These are phyloP conservation scores for Brassica rapa DNA, from an alignment of 345 rosid species.

Conservation along the genomic window DNA sequence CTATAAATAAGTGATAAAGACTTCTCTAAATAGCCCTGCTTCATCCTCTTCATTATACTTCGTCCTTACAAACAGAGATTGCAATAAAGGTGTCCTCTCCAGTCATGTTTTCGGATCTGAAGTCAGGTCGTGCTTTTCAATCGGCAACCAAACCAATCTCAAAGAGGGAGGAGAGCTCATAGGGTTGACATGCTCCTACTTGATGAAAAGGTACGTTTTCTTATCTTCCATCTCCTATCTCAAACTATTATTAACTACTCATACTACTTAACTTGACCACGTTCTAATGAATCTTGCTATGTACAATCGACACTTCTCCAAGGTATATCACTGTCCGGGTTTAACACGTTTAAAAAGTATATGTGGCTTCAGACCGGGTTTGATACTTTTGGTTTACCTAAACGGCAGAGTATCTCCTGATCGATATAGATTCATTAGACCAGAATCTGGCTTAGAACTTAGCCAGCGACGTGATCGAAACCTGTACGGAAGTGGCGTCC, in stretches of 20 bases:
- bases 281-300: no score
- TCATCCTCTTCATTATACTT: background rate
- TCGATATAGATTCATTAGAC: conserved; percentile 72
- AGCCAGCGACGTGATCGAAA: conserved; percentile 69
- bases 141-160: background rate
- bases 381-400: conserved; percentile 73
- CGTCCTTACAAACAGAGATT: background rate
- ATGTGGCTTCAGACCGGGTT: conserved; percentile 46
- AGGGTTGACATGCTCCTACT: background rate
- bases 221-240: background rate
- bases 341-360: no score
- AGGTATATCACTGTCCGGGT: background rate
- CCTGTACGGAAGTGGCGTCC: conserved; percentile 50
- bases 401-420: conserved; percentile 92
- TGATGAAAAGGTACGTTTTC: background rate
- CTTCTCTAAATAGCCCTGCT: background rate
- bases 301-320: background rate
- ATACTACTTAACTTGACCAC: no score
- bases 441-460: conserved; percentile 87
- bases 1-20: background rate
- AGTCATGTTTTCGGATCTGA: background rate
- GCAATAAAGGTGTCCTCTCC: background rate
- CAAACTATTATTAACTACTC: background rate
- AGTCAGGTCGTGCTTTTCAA: background rate
- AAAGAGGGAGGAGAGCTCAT: background rate